Base-by-base conservation (phyloP, 352 stramenopile genomes). In the Paralagenidium karlingii region DNA sequence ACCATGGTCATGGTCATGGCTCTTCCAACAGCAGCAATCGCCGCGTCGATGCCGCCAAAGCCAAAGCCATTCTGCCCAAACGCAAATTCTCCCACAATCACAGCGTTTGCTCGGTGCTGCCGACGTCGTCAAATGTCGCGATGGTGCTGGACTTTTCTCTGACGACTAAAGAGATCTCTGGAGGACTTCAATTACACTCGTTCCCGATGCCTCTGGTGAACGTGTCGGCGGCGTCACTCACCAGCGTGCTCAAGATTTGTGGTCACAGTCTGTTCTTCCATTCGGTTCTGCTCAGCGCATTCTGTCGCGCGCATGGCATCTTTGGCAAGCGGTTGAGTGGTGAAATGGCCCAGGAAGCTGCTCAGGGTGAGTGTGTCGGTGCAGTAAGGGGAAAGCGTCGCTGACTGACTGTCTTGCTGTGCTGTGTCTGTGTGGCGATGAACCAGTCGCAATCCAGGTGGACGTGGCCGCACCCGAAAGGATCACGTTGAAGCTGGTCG, bases 201-300 rank as follows among this genome's bases (percentile, higher is more conserved):
- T 92, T 92, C 44, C 78, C 78, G 0, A 77, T 92, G 47, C 75
- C 76, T 69, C 43, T 86, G 3, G 43, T 50, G 8, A 77, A 80
- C 30, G 61, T 65, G n/a, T 83, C 78, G 13, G 55, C 54, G 3
- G 58, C 58, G 36, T 86, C 68, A 5, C 44, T 92, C 18, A 52
- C 46, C 11, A 78, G 58, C 18, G 66, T 89, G 32, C 55, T 92
- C n/a, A 61, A 84, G 53, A 70, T 92, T 26, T 84, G 68, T 38
- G 75, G 75, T 2, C 63, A 85, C 43, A 92, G 74, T 47, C 45
- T 92, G n/a, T 82, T 89, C 34, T 92, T 92, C 55, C 75, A 92
- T 40, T 81, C 75, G 16, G 51, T 88, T 8, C 40, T 92, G 16
- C 52, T 88, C 4, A 85, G 73, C 16, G 68, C 61, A 1, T 92